Evolutionary conservation across 192 early-diverging fungal species (phyloP), one percentile per base, ranked within the genome.

Genomic region (Coemansia sp.): DNA sequence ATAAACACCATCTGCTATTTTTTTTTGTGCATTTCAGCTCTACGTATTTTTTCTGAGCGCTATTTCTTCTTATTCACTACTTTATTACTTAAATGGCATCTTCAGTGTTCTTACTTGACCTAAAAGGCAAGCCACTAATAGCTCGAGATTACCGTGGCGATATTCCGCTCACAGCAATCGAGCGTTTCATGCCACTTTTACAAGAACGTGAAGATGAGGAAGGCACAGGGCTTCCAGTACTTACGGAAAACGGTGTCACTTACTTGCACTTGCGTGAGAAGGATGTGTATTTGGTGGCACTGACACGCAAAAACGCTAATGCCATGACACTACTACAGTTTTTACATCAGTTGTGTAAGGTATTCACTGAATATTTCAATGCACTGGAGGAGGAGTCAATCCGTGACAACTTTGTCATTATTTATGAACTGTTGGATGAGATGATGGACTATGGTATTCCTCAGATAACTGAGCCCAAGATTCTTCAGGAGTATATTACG

Each of bases 81-180:
- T 22, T 21, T 22, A 54, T 18, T 31, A 7, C 16, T 53, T 5
- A n/a, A 22, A 85, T 88, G 77, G 84, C 82, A 24, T 89, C 87
- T 19, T 85, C 93, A 62, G 83, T 99, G 30, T 98, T 95, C 81
- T 88, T 97, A 61, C 80, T 99, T 32, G 97, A 99, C 82, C 79
- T 98, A 38, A 99, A 99, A 86, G 97, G 97, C 71, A 99, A 99
- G 85, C 92, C 96, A 56, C 91, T 99, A 58, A 99, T 99, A 73
- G 93, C 94, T 9, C 86, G 97, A 27, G 95, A 97, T 83, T 99
- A 97, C 78, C 88, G 97, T 22, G 97, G 97, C 6, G 97, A 99
- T 78, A 95, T 99, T 69, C 95, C 97, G 62, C 92, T 97, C 88
- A 85, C 85, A 49, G 89, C 94, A 23, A 92, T 96, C 59, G 97